Base-by-base conservation (phyloP, 345 rosid genomes). In the Aethionema arabicum region DNA sequence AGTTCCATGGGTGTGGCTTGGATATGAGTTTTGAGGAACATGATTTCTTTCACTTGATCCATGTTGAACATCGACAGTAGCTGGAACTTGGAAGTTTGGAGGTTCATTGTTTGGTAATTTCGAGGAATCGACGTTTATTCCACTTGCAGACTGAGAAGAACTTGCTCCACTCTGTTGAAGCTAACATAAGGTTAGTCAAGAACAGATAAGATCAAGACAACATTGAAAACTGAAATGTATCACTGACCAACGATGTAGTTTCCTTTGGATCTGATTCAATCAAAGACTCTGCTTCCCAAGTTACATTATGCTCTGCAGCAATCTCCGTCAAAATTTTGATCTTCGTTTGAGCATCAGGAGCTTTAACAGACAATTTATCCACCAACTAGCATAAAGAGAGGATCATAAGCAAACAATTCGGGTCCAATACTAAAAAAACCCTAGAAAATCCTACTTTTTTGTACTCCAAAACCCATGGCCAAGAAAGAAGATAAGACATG, bases 281-380 rank as follows among this genome's bases (percentile, higher is more conserved):
- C 64, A 84, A 76, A 56, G 86, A 77, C 39, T 65, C 74, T 15
- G 90, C 72, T 52, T 90, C 85, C 97, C 99, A 93, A 31, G 76
- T 77, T 59, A 93, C 57, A 52, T 90, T 79, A 64, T 90, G 87
- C 59, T 93, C 92, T 68, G 74, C 76, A 16, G 96, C 97, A 68
- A 90, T 93, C 68, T 81, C 79, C 45, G 66, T 82, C 70, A 93
- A 70, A 67, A 90, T 59, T 77, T 87, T 87, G 15, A 84, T 32
- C 77, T 87, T 93, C 3, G 86, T 79, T 29, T 81, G 87, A 69
- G 83, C 88, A 82, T 87, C 95, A 58, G 96, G 99, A 65, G 97
- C 82, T 63, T 76, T 80, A 55, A 76, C 83, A 71, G 97, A 85
- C 52, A 93, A 61, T 33, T 90, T 90, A 53, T 90, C 99, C 47